These are phyloP conservation scores for Porodaedalea pini DNA, from an alignment of 1,284 basidiomycete genomes.

Conservation along the genomic window DNA sequence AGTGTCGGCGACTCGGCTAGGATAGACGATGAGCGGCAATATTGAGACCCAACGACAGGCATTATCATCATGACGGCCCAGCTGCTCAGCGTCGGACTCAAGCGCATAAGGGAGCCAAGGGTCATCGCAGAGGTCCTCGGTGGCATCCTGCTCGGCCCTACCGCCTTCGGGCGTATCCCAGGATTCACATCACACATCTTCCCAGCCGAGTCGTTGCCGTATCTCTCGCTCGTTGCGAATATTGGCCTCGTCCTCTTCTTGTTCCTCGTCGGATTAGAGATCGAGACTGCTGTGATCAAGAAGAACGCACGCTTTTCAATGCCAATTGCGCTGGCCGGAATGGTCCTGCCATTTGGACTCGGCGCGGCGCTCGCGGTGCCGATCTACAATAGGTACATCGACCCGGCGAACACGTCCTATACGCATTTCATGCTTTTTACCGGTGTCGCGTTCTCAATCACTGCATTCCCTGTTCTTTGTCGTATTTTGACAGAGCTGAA, in stretches of 20 bases:
- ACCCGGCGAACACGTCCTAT: constrained; percentile 55
- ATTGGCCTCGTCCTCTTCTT: constrained; percentile 92
- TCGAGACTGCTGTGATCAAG: constrained; percentile 77
- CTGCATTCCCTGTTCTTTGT: constrained; percentile 92
- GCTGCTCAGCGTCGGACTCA: constrained; percentile 65
- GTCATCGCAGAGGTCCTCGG: constrained; percentile 87
- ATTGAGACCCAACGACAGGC: constrained; percentile 35
- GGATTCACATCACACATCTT: constrained; percentile 85
- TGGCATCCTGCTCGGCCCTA: constrained; percentile 86
- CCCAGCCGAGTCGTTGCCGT: constrained; percentile 66
- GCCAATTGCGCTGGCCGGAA: constrained; percentile 58
- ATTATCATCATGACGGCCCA: constrained; percentile 82
- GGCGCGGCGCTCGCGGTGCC: constrained; percentile 81
- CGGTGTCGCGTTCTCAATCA: constrained; percentile 89
- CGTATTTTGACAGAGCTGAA: constrained; percentile 80
- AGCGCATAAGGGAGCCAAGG: constrained; percentile 78
- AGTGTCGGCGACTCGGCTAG: constrained; percentile 27
- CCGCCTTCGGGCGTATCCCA: constrained; percentile 71
- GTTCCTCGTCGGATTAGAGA: constrained; percentile 89
- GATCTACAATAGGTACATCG: constrained; percentile 80
- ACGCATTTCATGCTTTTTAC: constrained; percentile 94
- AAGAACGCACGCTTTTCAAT: constrained; percentile 54
- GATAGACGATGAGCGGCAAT: constrained; percentile 5
- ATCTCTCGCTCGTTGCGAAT: constrained; percentile 86
- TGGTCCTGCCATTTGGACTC: constrained; percentile 78